Conservation (phyloP, 345 rosid species). For the Gossypioides kirkii region DNA sequence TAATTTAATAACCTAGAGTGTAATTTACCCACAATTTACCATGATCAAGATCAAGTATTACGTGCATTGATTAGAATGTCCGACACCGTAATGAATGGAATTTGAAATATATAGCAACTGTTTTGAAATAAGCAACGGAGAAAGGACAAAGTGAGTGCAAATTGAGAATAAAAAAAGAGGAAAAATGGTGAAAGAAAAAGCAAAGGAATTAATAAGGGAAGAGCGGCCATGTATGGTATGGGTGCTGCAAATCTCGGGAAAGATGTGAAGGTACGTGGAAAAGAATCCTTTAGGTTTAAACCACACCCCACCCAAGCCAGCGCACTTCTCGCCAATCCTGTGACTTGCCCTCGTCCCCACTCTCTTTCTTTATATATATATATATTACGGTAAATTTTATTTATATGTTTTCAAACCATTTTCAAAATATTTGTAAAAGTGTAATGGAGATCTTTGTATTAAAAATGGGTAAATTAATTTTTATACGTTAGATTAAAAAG, state of each 20-base stretch:
- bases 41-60: not conserved
- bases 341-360: not conserved
- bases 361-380: not conserved
- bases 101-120: not conserved
- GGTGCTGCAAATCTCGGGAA: slow-evolving; percentile 23
- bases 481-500: too few relatives aligned
- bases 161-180: not conserved
- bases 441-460: too few relatives aligned
- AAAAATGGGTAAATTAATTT: too few relatives aligned
- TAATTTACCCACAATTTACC: too few relatives aligned
- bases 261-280: slow-evolving; percentile 21
- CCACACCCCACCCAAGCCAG: not conserved
- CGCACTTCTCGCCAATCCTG: slow-evolving; percentile 14
- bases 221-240: slow-evolving; percentile 8
- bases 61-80: not conserved
- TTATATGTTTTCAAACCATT: too few relatives aligned
- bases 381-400: too few relatives aligned
- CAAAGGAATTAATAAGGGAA: not conserved
- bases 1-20: too few relatives aligned
- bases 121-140: not conserved
- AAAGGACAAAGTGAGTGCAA: not conserved
- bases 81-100: not conserved
- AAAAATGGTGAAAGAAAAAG: not conserved
- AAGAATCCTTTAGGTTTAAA: not conserved
- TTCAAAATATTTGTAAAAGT: too few relatives aligned